These are phyloP conservation scores for Bothriochloa decipiens DNA, from an alignment of 176 grass and related monocot genomes.

Conservation along the genomic window DNA sequence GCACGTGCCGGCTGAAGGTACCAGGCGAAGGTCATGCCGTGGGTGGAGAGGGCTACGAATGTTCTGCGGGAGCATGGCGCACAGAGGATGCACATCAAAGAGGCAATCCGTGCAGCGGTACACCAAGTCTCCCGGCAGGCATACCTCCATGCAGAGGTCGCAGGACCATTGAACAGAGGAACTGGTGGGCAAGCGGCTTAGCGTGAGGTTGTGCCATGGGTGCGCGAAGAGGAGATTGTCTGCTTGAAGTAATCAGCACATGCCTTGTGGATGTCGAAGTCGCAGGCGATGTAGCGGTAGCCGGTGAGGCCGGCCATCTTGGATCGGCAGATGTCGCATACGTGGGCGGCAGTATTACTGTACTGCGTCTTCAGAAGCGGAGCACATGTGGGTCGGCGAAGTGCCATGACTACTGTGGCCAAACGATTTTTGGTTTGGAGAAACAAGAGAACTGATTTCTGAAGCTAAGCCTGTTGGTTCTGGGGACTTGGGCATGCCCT, in stretches of 20 bases:
- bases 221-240: constrained; percentile 1
- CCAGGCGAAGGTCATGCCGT: background rate
- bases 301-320: background rate
- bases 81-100: background rate
- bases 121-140: background rate
- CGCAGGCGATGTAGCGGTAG: background rate
- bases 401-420: no score
- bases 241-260: background rate
- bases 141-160: background rate
- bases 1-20: background rate
- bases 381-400: background rate
- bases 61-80: background rate
- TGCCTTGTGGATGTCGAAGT: constrained; percentile 1
- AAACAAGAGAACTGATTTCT: no score
- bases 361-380: background rate
- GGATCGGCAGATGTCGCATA: background rate
- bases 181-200: background rate
- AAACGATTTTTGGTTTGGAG: no score
- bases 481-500: no score
- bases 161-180: background rate
- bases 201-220: background rate
- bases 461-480: no score
- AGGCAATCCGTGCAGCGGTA: background rate
- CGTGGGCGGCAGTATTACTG: background rate
- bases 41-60: background rate